phyloP scores from a whole-genome alignment of 768 basidiomycete species.

The Heimioporus sp. region DNA sequence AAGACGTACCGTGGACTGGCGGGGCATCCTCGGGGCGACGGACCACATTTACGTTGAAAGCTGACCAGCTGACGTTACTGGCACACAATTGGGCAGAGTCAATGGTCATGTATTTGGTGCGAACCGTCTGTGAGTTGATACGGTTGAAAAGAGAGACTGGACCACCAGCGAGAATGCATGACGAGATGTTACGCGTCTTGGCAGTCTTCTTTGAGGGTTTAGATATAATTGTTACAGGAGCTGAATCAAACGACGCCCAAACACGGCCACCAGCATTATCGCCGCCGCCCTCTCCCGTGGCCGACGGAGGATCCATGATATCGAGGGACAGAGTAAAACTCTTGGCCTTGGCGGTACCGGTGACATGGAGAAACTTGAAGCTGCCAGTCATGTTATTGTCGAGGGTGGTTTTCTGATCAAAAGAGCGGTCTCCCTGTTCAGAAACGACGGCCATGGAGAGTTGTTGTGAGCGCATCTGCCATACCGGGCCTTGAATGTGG shows the following conservation, averaged over 20 bases:
- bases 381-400: conserved; percentile 84
- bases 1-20: conserved; percentile 59
- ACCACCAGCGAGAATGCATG: conserved; percentile 85
- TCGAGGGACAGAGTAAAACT: conserved; percentile 85
- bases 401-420: conserved; percentile 79
- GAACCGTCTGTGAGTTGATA: conserved; percentile 94
- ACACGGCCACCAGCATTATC: conserved; percentile 54
- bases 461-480: conserved; percentile 79
- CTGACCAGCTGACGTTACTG: conserved; percentile 91
- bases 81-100: conserved; percentile 81
- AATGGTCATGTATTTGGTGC: conserved; percentile 97
- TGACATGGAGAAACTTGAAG: conserved; percentile 91
- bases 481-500: conserved; percentile 85
- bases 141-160: conserved; percentile 94
- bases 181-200: conserved; percentile 89
- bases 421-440: conserved; percentile 78
- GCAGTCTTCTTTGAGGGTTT: conserved; percentile 97
- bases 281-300: conserved; percentile 37
- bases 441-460: conserved; percentile 85
- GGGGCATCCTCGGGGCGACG: conserved; percentile 65
- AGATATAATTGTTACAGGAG: conserved; percentile 91
- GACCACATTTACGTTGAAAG: conserved; percentile 90
- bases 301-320: conserved; percentile 71
- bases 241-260: conserved; percentile 92
- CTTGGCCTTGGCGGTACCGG: conserved; percentile 85